Evolutionary conservation across 2,329 filamentous ascomycete genomes (phyloP).

Genomic region (Paecilomyces fulvus): DNA sequence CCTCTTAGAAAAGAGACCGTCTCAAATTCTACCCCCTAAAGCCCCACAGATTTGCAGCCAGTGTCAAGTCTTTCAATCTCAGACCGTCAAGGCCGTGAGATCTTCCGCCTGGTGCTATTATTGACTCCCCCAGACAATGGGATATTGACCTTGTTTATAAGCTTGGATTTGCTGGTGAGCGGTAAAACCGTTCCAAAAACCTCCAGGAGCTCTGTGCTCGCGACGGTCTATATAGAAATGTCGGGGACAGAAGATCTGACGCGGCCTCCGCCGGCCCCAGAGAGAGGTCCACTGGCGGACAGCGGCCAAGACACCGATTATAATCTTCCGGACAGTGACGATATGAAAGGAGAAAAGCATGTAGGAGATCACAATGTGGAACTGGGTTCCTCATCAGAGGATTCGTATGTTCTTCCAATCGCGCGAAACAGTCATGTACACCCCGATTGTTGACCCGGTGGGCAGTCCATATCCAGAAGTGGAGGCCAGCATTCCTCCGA

Average conservation of each 20-base stretch:
- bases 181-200: background rate
- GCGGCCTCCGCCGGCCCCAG: background rate
- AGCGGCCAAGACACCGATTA: background rate
- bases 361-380: background rate
- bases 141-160: background rate
- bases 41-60: background rate
- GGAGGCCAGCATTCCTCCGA: constrained; percentile 8
- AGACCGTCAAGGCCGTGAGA: background rate
- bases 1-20: background rate
- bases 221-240: background rate
- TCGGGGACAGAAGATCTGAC: background rate
- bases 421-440: background rate
- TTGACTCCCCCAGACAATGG: background rate
- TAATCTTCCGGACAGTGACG: background rate
- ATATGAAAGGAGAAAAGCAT: background rate
- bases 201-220: background rate
- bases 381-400: background rate
- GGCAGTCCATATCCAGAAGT: constrained; percentile 10
- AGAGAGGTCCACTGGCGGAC: background rate
- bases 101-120: background rate
- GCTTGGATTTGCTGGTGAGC: background rate
- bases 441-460: background rate
- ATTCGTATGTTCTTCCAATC: background rate
- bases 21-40: background rate
- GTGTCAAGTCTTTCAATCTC: background rate